phyloP scores from a whole-genome alignment of 2,329 filamentous ascomycete genomes.

The Calonectria multiphialidica region DNA sequence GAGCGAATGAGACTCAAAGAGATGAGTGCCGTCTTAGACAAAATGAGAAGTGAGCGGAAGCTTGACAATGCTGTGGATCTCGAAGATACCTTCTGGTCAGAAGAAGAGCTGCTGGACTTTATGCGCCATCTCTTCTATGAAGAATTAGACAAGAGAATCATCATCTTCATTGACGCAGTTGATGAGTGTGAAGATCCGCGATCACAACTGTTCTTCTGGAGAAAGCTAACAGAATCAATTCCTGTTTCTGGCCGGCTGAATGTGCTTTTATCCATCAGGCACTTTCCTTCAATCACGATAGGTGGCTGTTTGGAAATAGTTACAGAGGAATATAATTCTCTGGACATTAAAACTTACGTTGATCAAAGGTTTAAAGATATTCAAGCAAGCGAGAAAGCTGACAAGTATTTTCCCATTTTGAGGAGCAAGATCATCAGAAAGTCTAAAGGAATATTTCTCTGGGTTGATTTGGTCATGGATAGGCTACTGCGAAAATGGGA shows the following conservation, averaged over 20 bases:
- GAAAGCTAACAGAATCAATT: neutral
- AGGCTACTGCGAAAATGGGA: conserved; percentile 14
- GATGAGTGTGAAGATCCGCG: conserved; percentile 17
- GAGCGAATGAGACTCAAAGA: neutral
- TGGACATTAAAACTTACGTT: conserved; percentile 23
- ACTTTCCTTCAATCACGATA: conserved; percentile 15
- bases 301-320: conserved; percentile 1
- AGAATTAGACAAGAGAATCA: neutral
- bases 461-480: conserved; percentile 24
- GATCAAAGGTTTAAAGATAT: neutral
- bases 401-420: neutral
- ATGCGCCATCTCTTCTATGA: neutral
- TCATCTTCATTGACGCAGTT: conserved; percentile 29
- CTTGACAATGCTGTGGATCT: neutral
- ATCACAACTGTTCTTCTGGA: conserved; percentile 6
- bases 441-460: conserved; percentile 27
- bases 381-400: neutral
- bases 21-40: neutral
- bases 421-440: neutral
- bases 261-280: conserved; percentile 22
- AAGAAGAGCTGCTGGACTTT: conserved; percentile 11
- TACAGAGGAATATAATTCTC: conserved; percentile 2
- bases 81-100: neutral
- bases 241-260: neutral
- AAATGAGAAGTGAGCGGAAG: neutral